These are phyloP conservation scores for Grosmannia clavigera DNA, from an alignment of 2,329 filamentous ascomycete genomes.

Conservation along the genomic window DNA sequence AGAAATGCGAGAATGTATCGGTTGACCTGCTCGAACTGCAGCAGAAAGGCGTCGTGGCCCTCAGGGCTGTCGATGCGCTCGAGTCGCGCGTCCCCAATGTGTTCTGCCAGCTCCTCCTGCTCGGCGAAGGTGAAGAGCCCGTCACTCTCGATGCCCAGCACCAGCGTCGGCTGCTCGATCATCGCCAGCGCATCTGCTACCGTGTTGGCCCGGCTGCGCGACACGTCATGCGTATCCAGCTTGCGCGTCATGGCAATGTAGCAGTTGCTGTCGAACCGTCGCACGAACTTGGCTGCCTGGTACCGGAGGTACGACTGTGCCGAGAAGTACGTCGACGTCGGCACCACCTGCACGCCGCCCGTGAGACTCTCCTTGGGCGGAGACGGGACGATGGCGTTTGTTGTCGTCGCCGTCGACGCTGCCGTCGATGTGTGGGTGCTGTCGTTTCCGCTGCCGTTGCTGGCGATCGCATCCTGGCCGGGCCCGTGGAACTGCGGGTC, in stretches of 20 bases:
- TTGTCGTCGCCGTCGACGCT: too few species aligned
- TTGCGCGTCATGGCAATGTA: slow-evolving; percentile 98
- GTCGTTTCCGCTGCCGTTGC: slow-evolving; percentile 12
- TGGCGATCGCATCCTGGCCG: not conserved
- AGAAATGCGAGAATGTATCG: slow-evolving; percentile 74
- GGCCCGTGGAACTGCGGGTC: slow-evolving; percentile 16
- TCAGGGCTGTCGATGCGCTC: slow-evolving; percentile 88
- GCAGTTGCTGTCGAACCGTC: slow-evolving; percentile 94
- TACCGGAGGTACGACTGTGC: slow-evolving; percentile 96
- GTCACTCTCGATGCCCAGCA: slow-evolving; percentile 90
- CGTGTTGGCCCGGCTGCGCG: slow-evolving; percentile 55
- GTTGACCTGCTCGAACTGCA: slow-evolving; percentile 98
- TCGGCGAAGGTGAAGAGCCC: slow-evolving; percentile 95
- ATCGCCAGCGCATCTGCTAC: slow-evolving; percentile 64
- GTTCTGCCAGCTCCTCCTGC: slow-evolving; percentile 78
- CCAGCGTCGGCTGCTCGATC: slow-evolving; percentile 80
- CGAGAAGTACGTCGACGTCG: slow-evolving; percentile 82
- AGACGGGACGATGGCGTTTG: slow-evolving; percentile 9
- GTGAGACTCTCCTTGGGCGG: slow-evolving; percentile 35
- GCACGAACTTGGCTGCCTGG: slow-evolving; percentile 92
- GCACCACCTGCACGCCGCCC: slow-evolving; percentile 37
- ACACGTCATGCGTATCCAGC: slow-evolving; percentile 92
- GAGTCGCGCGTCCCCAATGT: slow-evolving; percentile 64
- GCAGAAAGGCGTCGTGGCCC: slow-evolving; percentile 88
- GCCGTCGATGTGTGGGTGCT: too few species aligned